phyloP scores from a whole-genome alignment of 1,284 basidiomycete genomes.

The Cystobasidiaceae sp. region DNA sequence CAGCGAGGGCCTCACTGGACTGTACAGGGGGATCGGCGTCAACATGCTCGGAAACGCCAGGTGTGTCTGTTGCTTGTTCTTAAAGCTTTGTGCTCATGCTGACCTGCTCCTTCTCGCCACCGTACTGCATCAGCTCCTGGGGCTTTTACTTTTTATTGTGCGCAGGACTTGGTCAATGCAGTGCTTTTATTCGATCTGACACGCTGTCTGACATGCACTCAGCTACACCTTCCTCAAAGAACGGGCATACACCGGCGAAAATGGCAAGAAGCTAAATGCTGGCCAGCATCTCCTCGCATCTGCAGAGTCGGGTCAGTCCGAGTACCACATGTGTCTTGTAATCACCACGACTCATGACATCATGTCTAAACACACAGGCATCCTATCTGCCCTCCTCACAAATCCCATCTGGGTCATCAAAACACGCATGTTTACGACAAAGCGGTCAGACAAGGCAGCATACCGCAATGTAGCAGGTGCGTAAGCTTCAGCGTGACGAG shows the following conservation, averaged over 20 bases:
- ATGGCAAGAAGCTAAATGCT: conserved; percentile 63
- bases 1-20: conserved; percentile 71
- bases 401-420: conserved; percentile 99
- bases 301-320: conserved; percentile 78
- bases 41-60: conserved; percentile 88
- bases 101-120: not conserved
- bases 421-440: conserved; percentile 92
- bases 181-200: not conserved
- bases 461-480: conserved; percentile 74
- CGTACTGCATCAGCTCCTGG: conserved; percentile 57
- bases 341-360: too few relatives aligned
- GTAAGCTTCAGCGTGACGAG: conserved; percentile 42
- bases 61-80: not conserved
- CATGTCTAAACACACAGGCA: conserved; percentile 58
- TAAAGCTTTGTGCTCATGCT: not conserved
- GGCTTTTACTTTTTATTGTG: conserved; percentile 97
- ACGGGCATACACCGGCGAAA: conserved; percentile 53
- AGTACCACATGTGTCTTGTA: too few relatives aligned
- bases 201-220: not conserved
- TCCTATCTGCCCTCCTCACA: conserved; percentile 86
- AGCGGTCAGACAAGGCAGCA: conserved; percentile 58
- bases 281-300: conserved; percentile 82
- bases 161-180: conserved; percentile 47
- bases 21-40: conserved; percentile 84
- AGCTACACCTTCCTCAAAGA: conserved; percentile 94